Evolutionary conservation across 371 early-diverging fungal species (phyloP).

Genomic region (Entomophthora muscae): DNA sequence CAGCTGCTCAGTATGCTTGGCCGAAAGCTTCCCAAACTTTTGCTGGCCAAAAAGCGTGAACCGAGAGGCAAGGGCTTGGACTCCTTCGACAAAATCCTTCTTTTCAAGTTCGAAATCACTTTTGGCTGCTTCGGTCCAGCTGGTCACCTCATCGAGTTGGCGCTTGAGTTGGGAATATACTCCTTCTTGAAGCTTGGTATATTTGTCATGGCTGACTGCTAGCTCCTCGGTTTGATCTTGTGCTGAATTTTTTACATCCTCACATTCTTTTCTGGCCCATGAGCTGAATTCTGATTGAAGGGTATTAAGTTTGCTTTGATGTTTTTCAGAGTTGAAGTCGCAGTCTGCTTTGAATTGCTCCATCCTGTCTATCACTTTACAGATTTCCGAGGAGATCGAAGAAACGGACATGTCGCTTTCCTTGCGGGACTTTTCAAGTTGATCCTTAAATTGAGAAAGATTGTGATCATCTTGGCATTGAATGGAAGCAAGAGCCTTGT

Average conservation of each 20-base stretch:
- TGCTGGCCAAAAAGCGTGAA: background rate
- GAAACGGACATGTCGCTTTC: background rate
- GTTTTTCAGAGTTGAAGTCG: background rate
- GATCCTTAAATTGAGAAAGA: background rate
- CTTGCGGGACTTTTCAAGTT: background rate
- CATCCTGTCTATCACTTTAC: background rate
- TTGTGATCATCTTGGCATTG: background rate
- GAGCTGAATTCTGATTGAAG: background rate
- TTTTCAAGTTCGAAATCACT: background rate
- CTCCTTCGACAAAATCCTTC: background rate
- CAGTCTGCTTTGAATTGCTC: background rate
- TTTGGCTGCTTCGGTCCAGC: background rate
- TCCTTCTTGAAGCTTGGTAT: background rate
- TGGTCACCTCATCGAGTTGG: background rate
- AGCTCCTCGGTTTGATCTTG: background rate
- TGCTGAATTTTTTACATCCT: background rate
- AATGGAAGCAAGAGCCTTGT: background rate
- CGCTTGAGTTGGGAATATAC: background rate
- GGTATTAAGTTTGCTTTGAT: background rate
- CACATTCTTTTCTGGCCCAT: background rate
- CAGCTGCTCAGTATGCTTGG: background rate
- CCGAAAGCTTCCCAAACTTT: background rate
- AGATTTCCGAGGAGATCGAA: background rate
- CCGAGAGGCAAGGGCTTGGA: background rate
- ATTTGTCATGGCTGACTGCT: background rate